These are phyloP conservation scores for Nectriaceae sp. DNA, from an alignment of 2,329 filamentous ascomycete genomes.

Conservation along the genomic window DNA sequence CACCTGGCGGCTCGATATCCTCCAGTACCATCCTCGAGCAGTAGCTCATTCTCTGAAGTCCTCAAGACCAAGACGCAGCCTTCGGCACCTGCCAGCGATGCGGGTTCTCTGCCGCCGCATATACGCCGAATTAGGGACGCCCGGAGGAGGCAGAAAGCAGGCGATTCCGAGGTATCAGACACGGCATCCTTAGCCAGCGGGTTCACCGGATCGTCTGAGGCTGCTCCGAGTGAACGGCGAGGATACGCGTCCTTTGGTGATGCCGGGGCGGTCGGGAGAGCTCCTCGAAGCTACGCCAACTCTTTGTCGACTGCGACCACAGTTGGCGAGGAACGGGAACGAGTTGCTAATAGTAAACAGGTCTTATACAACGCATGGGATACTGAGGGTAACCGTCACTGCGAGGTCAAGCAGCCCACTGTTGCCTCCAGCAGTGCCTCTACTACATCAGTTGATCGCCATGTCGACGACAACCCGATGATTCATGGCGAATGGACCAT, in stretches of 20 bases:
- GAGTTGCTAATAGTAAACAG: not conserved
- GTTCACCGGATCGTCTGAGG: not conserved
- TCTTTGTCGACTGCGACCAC: slow-evolving; percentile 34
- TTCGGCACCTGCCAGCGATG: not conserved
- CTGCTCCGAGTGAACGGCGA: not conserved
- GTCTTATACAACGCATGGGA: slow-evolving; percentile 36
- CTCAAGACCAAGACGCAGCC: no score
- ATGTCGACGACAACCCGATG: slow-evolving; percentile 9
- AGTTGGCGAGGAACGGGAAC: slow-evolving; percentile 16
- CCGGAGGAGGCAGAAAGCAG: not conserved
- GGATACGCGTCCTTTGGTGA: not conserved
- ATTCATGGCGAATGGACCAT: slow-evolving; percentile 15
- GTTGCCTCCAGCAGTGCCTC: slow-evolving; percentile 17
- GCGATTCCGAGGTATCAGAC: not conserved
- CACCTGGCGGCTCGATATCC: not conserved
- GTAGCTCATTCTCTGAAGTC: no score
- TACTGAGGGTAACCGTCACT: slow-evolving; percentile 22
- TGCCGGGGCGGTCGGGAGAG: not conserved
- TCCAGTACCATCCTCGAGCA: no score
- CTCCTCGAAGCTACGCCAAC: not conserved
- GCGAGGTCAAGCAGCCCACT: slow-evolving; percentile 25
- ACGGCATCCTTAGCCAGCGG: not conserved
- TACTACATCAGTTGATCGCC: slow-evolving; percentile 8
- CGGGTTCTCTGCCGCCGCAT: not conserved
- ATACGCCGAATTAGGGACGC: no score